A percentile compares a stretch with the other conserved stretches of the same genome.
These are phyloP conservation scores for Phytophthora idaei DNA, from an alignment of 352 stramenopile species.

Conservation along the genomic window DNA sequence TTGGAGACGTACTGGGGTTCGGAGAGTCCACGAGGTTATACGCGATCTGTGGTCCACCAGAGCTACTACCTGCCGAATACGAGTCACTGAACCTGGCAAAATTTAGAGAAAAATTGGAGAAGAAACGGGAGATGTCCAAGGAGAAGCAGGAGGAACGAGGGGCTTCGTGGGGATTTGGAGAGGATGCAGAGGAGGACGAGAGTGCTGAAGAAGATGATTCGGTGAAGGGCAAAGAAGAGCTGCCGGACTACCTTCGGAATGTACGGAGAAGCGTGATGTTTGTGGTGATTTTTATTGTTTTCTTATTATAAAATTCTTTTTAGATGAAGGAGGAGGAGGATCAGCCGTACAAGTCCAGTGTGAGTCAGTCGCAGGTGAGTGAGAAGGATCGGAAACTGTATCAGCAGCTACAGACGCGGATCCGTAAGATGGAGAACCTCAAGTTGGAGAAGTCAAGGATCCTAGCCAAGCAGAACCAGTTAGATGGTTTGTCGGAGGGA, in stretches of 20 bases:
- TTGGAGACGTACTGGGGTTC: slow-evolving; percentile 89
- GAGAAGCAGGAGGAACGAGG: slow-evolving; percentile 35
- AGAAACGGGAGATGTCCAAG: slow-evolving; percentile 13
- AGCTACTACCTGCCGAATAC: slow-evolving; percentile 77
- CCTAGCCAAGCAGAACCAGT: slow-evolving; percentile 40
- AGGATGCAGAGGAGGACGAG: slow-evolving; percentile 74
- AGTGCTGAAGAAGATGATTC: slow-evolving; percentile 46
- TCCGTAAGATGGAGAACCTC: slow-evolving; percentile 87
- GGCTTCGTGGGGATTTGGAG: slow-evolving; percentile 82
- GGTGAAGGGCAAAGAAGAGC: slow-evolving; percentile 28
- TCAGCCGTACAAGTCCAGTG: slow-evolving; percentile 56
- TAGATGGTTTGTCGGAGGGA: slow-evolving; percentile 3
- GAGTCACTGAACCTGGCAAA: slow-evolving; percentile 58
- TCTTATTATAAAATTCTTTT: slow-evolving; percentile 1
- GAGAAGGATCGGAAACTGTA: slow-evolving; percentile 83
- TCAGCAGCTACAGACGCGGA: slow-evolving; percentile 74
- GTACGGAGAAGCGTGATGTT: slow-evolving; percentile 30
- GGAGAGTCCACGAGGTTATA: slow-evolving; percentile 89
- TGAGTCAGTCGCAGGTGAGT: slow-evolving; percentile 50
- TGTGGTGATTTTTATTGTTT: slow-evolving; percentile 3
- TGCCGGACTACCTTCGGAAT: slow-evolving; percentile 81
- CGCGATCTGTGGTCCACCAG: slow-evolving; percentile 67
- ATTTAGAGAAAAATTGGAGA: slow-evolving; percentile 41
- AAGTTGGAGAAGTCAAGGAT: slow-evolving; percentile 71
- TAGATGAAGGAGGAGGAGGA: slow-evolving; percentile 65